Base-by-base conservation (phyloP, 1,139 yeast genomes). In the Nakaseomyces sp. region DNA sequence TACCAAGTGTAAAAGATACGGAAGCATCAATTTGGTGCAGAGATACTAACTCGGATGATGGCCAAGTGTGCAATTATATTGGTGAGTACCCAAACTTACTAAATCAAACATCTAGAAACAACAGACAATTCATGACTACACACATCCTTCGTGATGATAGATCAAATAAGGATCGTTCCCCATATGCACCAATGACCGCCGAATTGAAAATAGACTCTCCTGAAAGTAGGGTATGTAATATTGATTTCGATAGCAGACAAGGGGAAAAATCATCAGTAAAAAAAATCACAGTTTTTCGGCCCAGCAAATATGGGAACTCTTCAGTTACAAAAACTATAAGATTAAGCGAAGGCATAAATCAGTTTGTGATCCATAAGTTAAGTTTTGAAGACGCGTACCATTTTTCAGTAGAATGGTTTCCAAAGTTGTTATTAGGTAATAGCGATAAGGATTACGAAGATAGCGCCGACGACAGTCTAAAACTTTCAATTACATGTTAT, bases 331-430 rank as follows among this genome's bases (percentile, higher is more conserved):
- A 25, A 3, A 28, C 70, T n/a, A 77, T 58, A 61, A 79, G 77
- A 58, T 66, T 71, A 50, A 61, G 70, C 50, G 63, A 67, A 36
- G 95, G 95, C 13, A 81, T 86, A 43, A 76, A 78, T 48, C 71
- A 70, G 43, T 55, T 84, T 4, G 73, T 73, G 39, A 60, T 87
- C 46, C 84, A 81, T 58, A 84, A 81, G 57, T 65, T 82, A 29
- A 71, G 74, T 54, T 81, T 86, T 79, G 65, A 73, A 13, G 68
- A 67, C 42, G 53, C 61, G 2, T 82, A 76, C 56, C 82, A 73
- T 50, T 50, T 87, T 41, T 84, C 81, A 1, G 58, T 87, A 45
- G 84, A 83, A 56, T 86, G 95, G 95, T 69, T 83, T 36, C 94
- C 94, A 4, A 73, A 73, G 46, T 69, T 81, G 47, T 70, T 76